Evolutionary conservation across 202 grass and related monocot species (phyloP).

Genomic region (Hordeum pubiflorum): DNA sequence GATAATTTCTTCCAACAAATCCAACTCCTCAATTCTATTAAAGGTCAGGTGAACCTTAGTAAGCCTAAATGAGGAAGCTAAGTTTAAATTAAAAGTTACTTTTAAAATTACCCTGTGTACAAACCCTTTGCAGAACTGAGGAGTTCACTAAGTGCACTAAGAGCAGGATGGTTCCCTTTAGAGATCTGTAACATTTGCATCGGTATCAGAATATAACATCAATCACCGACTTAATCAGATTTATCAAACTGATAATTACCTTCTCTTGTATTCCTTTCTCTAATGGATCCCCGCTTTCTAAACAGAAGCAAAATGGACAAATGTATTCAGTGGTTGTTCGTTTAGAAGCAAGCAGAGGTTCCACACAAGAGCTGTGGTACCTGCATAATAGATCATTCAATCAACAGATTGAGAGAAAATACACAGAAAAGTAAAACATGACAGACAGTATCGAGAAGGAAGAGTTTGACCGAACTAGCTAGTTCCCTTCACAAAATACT

Average conservation of each 20-base stretch:
- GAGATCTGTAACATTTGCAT: conserved; percentile 42
- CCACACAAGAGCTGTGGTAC: conserved; percentile 66
- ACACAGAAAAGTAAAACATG: background rate
- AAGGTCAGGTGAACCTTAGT: background rate
- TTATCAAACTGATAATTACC: conserved; percentile 45
- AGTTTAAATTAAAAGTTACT: conserved; percentile 1
- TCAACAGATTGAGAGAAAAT: conserved; percentile 6
- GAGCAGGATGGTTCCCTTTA: conserved; percentile 49
- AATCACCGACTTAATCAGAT: conserved; percentile 15
- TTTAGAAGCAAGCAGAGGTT: conserved; percentile 25
- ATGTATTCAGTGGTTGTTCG: conserved; percentile 27
- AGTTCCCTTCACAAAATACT: conserved; percentile 4
- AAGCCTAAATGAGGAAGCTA: conserved; percentile 5
- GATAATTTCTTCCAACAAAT: conserved; percentile 69
- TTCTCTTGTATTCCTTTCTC: conserved; percentile 41
- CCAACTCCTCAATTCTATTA: conserved; percentile 68
- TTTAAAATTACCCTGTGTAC: conserved; percentile 47
- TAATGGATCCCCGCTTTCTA: conserved; percentile 59
- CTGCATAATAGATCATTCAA: conserved; percentile 39
- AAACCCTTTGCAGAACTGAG: conserved; percentile 40
- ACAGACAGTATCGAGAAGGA: background rate
- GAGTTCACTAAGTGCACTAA: conserved; percentile 51
- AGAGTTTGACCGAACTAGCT: conserved; percentile 8
- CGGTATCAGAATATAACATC: conserved; percentile 24
- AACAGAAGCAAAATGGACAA: conserved; percentile 57